phyloP scores from a whole-genome alignment of 192 early-diverging fungal species.

The Linnemannia elongata region DNA sequence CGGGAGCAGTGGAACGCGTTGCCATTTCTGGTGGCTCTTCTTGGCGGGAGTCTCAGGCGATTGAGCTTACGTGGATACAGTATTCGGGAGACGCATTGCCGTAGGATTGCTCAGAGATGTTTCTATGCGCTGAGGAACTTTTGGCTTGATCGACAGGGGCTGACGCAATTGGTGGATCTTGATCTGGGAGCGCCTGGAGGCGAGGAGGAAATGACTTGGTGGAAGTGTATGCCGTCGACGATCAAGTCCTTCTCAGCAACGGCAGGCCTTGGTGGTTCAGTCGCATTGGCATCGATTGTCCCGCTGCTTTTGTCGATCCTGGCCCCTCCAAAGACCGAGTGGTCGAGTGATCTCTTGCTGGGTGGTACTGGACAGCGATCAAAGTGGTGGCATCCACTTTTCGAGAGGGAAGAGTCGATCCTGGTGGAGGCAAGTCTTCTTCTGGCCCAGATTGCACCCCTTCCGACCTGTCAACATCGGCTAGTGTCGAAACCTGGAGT shows the following conservation, averaged over 20 bases:
- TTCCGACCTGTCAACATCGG: conserved; percentile 29
- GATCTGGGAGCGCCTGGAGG: not conserved
- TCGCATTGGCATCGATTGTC: conserved; percentile 18
- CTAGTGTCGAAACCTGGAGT: conserved; percentile 35
- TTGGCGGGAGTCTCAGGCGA: conserved; percentile 21
- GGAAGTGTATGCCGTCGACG: conserved; percentile 6
- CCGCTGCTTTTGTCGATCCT: conserved; percentile 26
- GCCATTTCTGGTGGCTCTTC: conserved; percentile 17
- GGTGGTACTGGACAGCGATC: not conserved
- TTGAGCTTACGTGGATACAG: conserved; percentile 5
- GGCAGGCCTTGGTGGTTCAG: not conserved
- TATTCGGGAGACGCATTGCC: not conserved
- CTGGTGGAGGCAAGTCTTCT: conserved; percentile 20
- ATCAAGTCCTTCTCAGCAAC: not conserved
- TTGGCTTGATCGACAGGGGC: conserved; percentile 26
- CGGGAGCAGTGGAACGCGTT: conserved; percentile 33
- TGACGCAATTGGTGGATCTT: conserved; percentile 30
- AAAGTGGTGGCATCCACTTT: conserved; percentile 18
- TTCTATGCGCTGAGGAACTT: conserved; percentile 25
- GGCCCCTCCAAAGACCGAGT: conserved; percentile 17
- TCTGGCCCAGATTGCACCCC: conserved; percentile 15
- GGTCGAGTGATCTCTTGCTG: conserved; percentile 36
- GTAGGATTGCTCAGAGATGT: conserved; percentile 14
- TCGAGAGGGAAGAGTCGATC: conserved; percentile 18
- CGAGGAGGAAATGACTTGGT: not conserved